Conservation (phyloP, 257 asterid genomes). For the Schizonepeta tenuifolia region DNA sequence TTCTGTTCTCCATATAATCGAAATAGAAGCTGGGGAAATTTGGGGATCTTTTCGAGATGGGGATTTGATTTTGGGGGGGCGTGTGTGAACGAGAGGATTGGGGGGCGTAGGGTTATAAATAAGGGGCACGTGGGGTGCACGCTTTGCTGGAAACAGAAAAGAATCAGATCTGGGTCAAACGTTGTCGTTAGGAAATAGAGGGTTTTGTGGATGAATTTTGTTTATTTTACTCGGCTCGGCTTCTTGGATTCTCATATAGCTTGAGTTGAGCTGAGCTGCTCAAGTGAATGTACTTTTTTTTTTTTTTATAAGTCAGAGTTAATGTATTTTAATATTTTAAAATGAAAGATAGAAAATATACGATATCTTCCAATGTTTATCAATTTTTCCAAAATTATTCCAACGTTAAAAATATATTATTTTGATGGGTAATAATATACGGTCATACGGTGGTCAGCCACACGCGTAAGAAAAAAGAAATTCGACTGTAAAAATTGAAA, state of each 20-base stretch:
- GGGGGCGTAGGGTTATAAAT: constrained; percentile 37
- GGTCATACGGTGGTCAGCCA: too few relatives aligned
- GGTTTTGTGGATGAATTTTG: not conserved
- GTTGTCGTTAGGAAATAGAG: constrained; percentile 28
- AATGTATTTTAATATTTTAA: too few relatives aligned
- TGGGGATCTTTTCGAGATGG: not conserved
- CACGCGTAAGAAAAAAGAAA: too few relatives aligned
- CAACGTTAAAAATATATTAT: too few relatives aligned
- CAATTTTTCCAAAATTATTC: too few relatives aligned
- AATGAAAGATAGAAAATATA: too few relatives aligned
- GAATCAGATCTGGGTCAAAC: constrained; percentile 49
- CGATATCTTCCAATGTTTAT: too few relatives aligned
- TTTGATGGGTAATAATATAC: too few relatives aligned
- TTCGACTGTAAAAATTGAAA: too few relatives aligned
- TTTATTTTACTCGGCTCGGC: constrained; percentile 37
- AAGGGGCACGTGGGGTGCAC: constrained; percentile 61
- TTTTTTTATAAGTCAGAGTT: too few relatives aligned
- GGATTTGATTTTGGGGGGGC: not conserved
- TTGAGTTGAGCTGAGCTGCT: not conserved
- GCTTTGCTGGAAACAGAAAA: constrained; percentile 37
- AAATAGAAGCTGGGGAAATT: not conserved
- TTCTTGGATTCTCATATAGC: not conserved
- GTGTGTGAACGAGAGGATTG: not conserved
- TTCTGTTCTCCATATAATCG: constrained; percentile 26
- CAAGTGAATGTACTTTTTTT: not conserved